Conservation (phyloP, 352 stramenopile species). For the Globisporangium spiculum region DNA sequence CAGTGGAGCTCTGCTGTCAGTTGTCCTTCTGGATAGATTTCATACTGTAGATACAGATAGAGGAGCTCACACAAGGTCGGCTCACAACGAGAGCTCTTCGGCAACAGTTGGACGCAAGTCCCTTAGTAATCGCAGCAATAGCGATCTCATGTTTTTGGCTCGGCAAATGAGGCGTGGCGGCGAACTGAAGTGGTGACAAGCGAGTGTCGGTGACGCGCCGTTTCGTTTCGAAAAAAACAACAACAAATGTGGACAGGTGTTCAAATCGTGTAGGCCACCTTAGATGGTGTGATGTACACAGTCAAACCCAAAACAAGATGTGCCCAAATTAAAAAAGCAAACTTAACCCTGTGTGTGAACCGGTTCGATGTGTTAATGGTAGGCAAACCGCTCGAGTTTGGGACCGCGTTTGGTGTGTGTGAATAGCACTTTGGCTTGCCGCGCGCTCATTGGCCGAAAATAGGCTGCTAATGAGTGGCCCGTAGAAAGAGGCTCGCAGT, state of each 20-base stretch:
- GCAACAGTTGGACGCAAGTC: slow-evolving; percentile 6
- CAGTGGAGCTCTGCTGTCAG: background rate
- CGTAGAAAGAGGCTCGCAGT: background rate
- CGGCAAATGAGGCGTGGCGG: background rate
- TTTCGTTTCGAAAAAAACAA: background rate
- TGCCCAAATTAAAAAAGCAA: background rate
- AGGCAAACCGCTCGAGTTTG: background rate
- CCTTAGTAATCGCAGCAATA: slow-evolving; percentile 5
- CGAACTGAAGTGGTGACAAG: slow-evolving; percentile 10
- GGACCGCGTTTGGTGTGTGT: background rate
- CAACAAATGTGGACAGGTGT: background rate
- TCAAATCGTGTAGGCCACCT: background rate
- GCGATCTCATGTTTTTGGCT: background rate
- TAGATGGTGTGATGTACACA: background rate
- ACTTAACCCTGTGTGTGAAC: background rate
- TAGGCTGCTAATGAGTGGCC: slow-evolving; percentile 8
- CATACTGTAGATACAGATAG: background rate
- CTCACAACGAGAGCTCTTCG: background rate
- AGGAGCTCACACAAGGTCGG: background rate
- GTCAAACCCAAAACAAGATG: background rate
- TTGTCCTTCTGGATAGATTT: slow-evolving; percentile 2
- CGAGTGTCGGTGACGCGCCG: slow-evolving; percentile 3
- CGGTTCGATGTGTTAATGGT: background rate
- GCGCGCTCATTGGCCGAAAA: slow-evolving; percentile 1
- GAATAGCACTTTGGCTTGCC: background rate